Conservation (phyloP, 345 rosid genomes). For the Xanthoceras sorbifolium region DNA sequence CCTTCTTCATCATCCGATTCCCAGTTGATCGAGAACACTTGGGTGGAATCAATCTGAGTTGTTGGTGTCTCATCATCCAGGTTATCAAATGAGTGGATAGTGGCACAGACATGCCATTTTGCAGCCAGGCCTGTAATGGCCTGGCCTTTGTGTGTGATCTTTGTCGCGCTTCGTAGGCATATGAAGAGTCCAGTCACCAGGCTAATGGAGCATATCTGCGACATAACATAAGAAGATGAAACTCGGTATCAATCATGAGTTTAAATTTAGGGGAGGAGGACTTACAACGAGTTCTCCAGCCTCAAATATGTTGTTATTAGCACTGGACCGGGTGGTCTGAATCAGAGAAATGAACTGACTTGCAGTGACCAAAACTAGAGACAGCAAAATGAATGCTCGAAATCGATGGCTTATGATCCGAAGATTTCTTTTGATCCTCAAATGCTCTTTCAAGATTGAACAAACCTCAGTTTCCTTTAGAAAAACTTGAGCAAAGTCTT, state of each 20-base stretch:
- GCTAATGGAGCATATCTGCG: conserved; percentile 79
- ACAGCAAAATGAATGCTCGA: conserved; percentile 62
- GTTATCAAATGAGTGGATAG: conserved; percentile 66
- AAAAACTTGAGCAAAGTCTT: conserved; percentile 77
- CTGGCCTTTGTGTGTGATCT: conserved; percentile 84
- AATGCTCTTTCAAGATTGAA: conserved; percentile 63
- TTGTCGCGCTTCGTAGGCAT: conserved; percentile 92
- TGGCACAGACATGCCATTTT: conserved; percentile 89
- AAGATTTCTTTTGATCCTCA: conserved; percentile 62
- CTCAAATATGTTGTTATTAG: conserved; percentile 66
- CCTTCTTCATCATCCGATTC: conserved; percentile 67
- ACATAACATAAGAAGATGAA: not conserved
- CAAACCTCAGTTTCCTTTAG: conserved; percentile 69
- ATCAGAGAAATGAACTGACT: conserved; percentile 74
- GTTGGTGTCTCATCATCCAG: conserved; percentile 70
- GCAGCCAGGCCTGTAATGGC: conserved; percentile 85
- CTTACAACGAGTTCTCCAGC: conserved; percentile 77
- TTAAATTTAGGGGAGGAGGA: not conserved
- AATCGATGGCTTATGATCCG: conserved; percentile 88
- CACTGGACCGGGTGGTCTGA: conserved; percentile 52
- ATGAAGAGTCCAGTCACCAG: conserved; percentile 75
- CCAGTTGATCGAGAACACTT: conserved; percentile 37
- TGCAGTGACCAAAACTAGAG: conserved; percentile 67
- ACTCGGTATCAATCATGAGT: no score
- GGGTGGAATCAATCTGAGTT: conserved; percentile 29